A percentile compares a stretch with the other conserved stretches of the same genome.
phyloP scores from a whole-genome alignment of 2,329 filamentous ascomycete species.

The Camillea tinctor region DNA sequence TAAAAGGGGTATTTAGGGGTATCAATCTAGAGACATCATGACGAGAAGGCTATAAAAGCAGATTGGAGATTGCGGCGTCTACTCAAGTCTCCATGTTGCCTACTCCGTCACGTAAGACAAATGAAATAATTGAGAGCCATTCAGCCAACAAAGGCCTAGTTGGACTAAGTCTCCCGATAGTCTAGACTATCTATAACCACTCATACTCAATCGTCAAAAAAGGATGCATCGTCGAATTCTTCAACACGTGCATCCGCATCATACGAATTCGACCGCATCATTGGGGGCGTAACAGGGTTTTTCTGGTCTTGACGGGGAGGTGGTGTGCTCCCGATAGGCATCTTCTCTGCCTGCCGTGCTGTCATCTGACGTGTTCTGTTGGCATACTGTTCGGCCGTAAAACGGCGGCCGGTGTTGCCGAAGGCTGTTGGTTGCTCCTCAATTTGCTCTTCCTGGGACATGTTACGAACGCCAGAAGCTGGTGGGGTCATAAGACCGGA shows the following conservation, averaged over 20 bases:
- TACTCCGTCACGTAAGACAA: slow-evolving; percentile 7
- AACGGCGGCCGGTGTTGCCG: slow-evolving; percentile 57
- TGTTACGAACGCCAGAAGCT: slow-evolving; percentile 67
- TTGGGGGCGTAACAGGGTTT: slow-evolving; percentile 58
- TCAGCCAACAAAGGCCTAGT: slow-evolving; percentile 3
- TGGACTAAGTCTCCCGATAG: neutral
- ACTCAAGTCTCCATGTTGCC: slow-evolving; percentile 12
- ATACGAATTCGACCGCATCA: slow-evolving; percentile 59
- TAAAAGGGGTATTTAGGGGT: slow-evolving; percentile 14
- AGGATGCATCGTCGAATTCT: slow-evolving; percentile 59
- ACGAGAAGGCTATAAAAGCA: slow-evolving; percentile 18
- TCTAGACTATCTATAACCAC: neutral
- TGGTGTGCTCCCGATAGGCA: slow-evolving; percentile 41
- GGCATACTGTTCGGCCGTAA: slow-evolving; percentile 50
- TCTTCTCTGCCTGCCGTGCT: slow-evolving; percentile 40
- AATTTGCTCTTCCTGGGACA: slow-evolving; percentile 44
- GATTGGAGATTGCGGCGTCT: slow-evolving; percentile 15
- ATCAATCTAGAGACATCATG: slow-evolving; percentile 25
- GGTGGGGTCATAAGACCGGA: slow-evolving; percentile 89
- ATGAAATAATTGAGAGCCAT: slow-evolving; percentile 6
- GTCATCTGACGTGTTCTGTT: slow-evolving; percentile 35
- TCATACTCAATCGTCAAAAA: slow-evolving; percentile 50
- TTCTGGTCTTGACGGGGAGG: slow-evolving; percentile 39
- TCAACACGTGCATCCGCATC: slow-evolving; percentile 60
- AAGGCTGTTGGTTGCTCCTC: slow-evolving; percentile 59